Base-by-base conservation (phyloP, 352 stramenopile genomes). In the Paralagenidium karlingii region DNA sequence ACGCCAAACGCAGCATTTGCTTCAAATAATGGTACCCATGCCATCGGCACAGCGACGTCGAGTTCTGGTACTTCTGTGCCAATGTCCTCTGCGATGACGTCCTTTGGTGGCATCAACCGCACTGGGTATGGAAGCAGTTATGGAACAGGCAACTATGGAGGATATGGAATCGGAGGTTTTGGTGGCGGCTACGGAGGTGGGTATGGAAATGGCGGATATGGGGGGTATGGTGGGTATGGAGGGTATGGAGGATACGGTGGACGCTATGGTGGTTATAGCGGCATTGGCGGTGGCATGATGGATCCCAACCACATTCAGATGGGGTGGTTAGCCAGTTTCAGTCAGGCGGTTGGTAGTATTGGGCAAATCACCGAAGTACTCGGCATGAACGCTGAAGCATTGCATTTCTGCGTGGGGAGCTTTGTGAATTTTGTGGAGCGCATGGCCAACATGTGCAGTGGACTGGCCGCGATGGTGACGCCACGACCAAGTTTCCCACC, bases 351-450 rank as follows among this genome's bases (percentile, higher is more conserved):
- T 25, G 66, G 68, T 44, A 77, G 67, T 13, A 67, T 84, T 28
- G 68, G 70, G 21, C 70, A 84, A 47, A 79, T 84, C 48, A 82
- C 70, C 36, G 63, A 84, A 58, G 63, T 77, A 42, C 60, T 84
- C 5, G 70, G 70, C 7, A 84, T 84, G 70, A 84, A 84, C 49
- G 70, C 70, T 2, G 70, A 84, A 36, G 59, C 70, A 21, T 51
- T 84, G 22, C 70, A 84, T 42, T 84, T 82, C 57, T 84, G 70
- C 45, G 65, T 84, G 10, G 67, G 65, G 5, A 87, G 69, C 40
- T 89, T 85, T 47, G 70, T 89, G 7, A 60, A 89, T 38, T 89
- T 87, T 42, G 40, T 87, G n/a, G 76, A 89, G 51, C 61, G 73
- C 30, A 85, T 87, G 63, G 69, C 65, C 40, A 68, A 60, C 31